phyloP scores from a whole-genome alignment of 805 yeast genomes.

The Candida sakaeoensis region DNA sequence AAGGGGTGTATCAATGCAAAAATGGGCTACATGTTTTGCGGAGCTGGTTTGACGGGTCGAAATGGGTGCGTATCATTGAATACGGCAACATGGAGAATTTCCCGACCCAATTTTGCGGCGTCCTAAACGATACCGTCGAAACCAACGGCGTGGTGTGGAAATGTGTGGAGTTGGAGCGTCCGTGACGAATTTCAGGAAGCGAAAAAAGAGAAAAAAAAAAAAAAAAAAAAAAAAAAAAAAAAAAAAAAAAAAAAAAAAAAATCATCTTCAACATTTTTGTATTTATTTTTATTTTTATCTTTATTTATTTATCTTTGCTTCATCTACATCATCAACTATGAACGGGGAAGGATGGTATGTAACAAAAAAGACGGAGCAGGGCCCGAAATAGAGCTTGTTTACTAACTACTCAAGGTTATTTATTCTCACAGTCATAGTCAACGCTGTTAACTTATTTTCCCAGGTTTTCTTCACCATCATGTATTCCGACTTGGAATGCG shows the following conservation, averaged over 20 bases:
- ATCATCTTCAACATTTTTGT: background rate
- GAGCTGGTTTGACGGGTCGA: conserved; percentile 14
- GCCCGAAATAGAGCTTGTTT: background rate
- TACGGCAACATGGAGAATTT: conserved; percentile 23
- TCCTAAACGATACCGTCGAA: conserved; percentile 8
- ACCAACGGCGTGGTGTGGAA: conserved; percentile 13
- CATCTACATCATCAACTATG: conserved; percentile 4
- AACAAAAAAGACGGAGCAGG: background rate
- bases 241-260: background rate
- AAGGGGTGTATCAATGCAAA: conserved; percentile 41
- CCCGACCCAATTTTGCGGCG: conserved; percentile 20
- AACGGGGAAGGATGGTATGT: conserved; percentile 11
- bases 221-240: too few relatives aligned
- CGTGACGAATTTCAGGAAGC: too few relatives aligned
- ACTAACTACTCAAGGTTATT: conserved; percentile 44
- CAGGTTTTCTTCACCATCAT: conserved; percentile 95
- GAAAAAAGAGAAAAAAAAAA: too few relatives aligned
- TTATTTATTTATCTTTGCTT: background rate
- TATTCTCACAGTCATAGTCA: conserved; percentile 74
- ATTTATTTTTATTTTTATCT: too few relatives aligned
- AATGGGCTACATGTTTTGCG: conserved; percentile 23
- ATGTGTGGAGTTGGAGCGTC: conserved; percentile 25
- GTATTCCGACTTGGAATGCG: conserved; percentile 93
- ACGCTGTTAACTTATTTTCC: conserved; percentile 82
- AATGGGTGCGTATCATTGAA: conserved; percentile 23